Evolutionary conservation across 2,329 filamentous ascomycete species (phyloP), one percentile per base, ranked within the genome.

Genomic region (Xylariaceae sp.): DNA sequence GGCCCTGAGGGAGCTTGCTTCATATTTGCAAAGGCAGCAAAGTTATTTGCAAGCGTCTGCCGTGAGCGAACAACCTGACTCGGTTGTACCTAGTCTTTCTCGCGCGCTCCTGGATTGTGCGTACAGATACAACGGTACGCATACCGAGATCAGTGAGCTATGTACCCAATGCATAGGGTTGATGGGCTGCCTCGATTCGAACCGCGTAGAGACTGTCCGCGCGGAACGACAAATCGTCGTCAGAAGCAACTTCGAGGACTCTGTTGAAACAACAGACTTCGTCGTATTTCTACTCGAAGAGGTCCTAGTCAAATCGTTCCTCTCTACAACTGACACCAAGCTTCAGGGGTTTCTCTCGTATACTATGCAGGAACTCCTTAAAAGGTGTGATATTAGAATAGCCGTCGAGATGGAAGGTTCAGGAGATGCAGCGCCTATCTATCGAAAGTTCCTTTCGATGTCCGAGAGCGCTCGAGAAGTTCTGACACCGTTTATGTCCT

Each of bases 291-390:
- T 96, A 45, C 80, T 99, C 16, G 89, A 96, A 67, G 84, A 96
- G 68, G 89, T 96, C 7, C 78, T 99, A 10, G 91, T 98, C 21
- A 92, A 93, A 58, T 89, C 93, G 0, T 99, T 99, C 69, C 79
- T 96, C 43, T 96, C 93, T 1, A 89, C 91, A 1, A 95, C 89
- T 0, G 96, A 97, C 70, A 89, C 92, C 2, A 88, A 86, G 62
- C 82, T 92, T 5, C 95, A 98, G 72, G 93, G 92, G 0, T 96
- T 96, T 69, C 80, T 99, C 18, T 93, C 93, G 1, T 99, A 90
- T 73, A 90, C 89, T 1, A 97, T 99, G 87, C 95, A 99, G 73
- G 89, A 96, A 66, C 81, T 98, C 41, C 81, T 98, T 2, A 87
- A 88, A 44, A 86, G 88, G 63, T 91, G 89, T 67, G 87, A 89